Percentiles rank a stretch among this genome's conserved stretches.
Evolutionary conservation across 441 rosid genomes (phyloP).

Genomic region (Corymbia calophylla): DNA sequence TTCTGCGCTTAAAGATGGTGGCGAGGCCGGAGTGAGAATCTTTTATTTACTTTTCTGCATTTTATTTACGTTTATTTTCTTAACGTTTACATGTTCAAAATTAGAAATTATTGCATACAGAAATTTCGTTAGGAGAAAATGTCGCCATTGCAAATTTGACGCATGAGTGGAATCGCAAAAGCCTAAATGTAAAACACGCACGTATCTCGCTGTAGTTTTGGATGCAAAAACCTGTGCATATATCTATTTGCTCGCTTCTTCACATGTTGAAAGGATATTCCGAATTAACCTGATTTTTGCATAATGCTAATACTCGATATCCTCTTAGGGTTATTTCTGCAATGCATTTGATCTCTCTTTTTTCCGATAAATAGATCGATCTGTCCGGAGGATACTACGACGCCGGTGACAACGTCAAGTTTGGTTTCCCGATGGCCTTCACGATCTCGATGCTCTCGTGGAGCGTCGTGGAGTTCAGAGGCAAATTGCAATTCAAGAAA

Average conservation of each 20-base stretch:
- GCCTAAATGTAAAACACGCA: not conserved
- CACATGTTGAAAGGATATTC: not conserved
- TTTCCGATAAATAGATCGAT: constrained; percentile 13
- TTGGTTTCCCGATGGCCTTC: constrained; percentile 43
- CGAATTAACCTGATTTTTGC: not conserved
- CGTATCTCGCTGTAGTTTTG: not conserved
- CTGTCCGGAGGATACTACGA: constrained; percentile 43
- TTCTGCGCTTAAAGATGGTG: constrained; percentile 38
- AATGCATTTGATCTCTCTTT: not conserved
- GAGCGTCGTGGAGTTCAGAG: constrained; percentile 30
- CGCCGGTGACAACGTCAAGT: constrained; percentile 46
- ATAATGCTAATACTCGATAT: not conserved
- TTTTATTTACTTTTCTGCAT: not conserved
- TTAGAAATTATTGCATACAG: not conserved
- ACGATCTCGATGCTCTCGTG: constrained; percentile 40
- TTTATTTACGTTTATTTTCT: not conserved
- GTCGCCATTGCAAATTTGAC: not conserved
- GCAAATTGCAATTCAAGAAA: not conserved
- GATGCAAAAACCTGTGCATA: not conserved
- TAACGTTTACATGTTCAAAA: not conserved
- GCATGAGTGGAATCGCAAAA: not conserved
- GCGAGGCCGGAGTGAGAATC: constrained; percentile 18
- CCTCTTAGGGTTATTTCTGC: not conserved
- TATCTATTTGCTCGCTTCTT: not conserved
- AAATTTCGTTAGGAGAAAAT: not conserved